phyloP scores from a whole-genome alignment of 2,329 filamentous ascomycete genomes.

The Ophiosphaerella herpotricha region DNA sequence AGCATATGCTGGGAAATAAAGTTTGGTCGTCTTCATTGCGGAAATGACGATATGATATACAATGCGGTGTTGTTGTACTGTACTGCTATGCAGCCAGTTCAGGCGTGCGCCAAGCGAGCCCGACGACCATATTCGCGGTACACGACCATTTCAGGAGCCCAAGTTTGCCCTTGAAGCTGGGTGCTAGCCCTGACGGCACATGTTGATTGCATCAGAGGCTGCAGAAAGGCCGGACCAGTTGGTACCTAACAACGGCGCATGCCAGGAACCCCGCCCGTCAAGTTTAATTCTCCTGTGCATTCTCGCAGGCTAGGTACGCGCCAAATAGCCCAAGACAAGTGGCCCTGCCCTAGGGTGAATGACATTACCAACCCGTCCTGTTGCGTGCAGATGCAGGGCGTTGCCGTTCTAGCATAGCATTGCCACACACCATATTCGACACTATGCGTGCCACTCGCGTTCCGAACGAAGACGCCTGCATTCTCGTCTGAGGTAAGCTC shows the following conservation, averaged over 20 bases:
- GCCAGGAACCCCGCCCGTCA: conserved; percentile 24
- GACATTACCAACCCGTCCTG: neutral
- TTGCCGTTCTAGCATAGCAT: neutral
- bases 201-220: conserved; percentile 19
- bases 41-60: neutral
- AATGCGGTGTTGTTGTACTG: neutral
- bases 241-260: conserved; percentile 19
- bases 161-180: conserved; percentile 13
- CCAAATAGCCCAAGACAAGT: neutral
- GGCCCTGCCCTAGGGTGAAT: neutral
- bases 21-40: neutral
- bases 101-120: conserved; percentile 12
- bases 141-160: conserved; percentile 6
- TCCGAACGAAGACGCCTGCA: neutral
- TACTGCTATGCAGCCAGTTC: neutral
- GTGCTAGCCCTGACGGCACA: conserved; percentile 10
- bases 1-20: neutral
- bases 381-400: conserved; percentile 1
- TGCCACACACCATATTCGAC: neutral
- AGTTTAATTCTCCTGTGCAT: conserved; percentile 16
- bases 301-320: neutral
- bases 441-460: neutral
- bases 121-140: conserved; percentile 10
- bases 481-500: conserved; percentile 13
- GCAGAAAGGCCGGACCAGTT: conserved; percentile 16